Base-by-base conservation (phyloP, 179 eudicot species). In the Dionaea muscipula region DNA sequence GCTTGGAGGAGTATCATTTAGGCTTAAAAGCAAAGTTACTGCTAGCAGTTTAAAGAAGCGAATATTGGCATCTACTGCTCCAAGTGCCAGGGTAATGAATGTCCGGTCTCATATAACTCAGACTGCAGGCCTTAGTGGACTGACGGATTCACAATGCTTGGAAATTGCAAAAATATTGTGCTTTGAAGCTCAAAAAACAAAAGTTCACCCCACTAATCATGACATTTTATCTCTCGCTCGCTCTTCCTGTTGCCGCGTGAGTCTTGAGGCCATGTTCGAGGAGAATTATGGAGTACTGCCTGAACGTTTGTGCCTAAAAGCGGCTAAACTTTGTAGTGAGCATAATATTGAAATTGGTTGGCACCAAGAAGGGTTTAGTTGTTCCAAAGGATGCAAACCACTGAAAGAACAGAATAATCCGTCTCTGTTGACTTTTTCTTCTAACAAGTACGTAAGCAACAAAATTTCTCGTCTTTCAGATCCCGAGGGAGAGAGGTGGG, bases 261-360 rank as follows among this genome's bases (percentile, higher is more conserved):
- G 76, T 45, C 76, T 93, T 49, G 88, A 81, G 55, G 73, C 73
- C 8, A 64, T 78, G 12, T 51, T 93, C 58, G 89, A 86, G 78
- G 76, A 68, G 55, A 83, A 79, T 64, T 93, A 81, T 66, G 96
- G 96, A 49, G 66, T 49, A 20, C 56, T 93, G 61, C 99, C 99
- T 15, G 82, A 88, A 56, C 84, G 83, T 51, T 68, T 93, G 64
- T 88, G 77, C 65, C 73, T 93, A 25, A 93, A 76, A 66, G 99
- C 99, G n/a, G 99, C 87, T 44, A 93, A 85, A 59, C 85, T 93
- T 47, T 88, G 99, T 72, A 81, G 96, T 56, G 99, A 93, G 67
- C 86, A 79, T 37, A 81, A 76, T 68, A 72, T 63, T 60, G 57
- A 67, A 33, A 81, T 83, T 37, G 70, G 70, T 35, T 88, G 99